These are phyloP conservation scores for Penicillium goetzii DNA, from an alignment of 495 filamentous ascomycete genomes.

Conservation along the genomic window DNA sequence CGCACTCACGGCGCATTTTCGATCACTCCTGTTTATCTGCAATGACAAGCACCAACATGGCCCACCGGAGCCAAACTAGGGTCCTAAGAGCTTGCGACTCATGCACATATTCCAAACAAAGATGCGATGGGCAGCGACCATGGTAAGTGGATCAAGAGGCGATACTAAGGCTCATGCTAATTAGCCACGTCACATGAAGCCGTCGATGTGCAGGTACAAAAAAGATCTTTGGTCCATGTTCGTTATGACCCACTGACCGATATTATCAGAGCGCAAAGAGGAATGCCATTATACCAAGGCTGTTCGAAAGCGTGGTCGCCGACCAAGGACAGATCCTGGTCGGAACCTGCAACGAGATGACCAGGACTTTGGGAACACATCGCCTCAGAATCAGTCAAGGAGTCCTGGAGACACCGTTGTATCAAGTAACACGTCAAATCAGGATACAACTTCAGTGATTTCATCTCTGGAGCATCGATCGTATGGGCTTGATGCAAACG, in stretches of 20 bases:
- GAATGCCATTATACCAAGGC: conserved; percentile 24
- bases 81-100: conserved; percentile 25
- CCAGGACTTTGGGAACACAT: neutral
- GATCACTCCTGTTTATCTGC: conserved; percentile 9
- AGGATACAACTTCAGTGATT: neutral
- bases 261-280: conserved; percentile 18
- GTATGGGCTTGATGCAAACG: neutral
- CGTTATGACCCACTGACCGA: neutral
- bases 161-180: neutral
- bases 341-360: conserved; percentile 3
- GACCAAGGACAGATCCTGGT: conserved; percentile 13
- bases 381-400: neutral
- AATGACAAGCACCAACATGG: conserved; percentile 1
- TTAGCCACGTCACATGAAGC: conserved; percentile 7
- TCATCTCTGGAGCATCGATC: conserved; percentile 1
- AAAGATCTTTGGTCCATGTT: neutral
- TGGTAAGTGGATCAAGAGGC: conserved; percentile 13
- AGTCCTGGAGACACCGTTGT: conserved; percentile 11
- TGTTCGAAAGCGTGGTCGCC: conserved; percentile 26
- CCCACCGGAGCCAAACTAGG: conserved; percentile 15
- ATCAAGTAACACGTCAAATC: conserved; percentile 10
- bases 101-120: conserved; percentile 24
- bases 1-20: conserved; percentile 17
- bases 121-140: conserved; percentile 26
- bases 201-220: conserved; percentile 22